phyloP scores from a whole-genome alignment of 1,284 basidiomycete genomes.

The Puccinia polysora region DNA sequence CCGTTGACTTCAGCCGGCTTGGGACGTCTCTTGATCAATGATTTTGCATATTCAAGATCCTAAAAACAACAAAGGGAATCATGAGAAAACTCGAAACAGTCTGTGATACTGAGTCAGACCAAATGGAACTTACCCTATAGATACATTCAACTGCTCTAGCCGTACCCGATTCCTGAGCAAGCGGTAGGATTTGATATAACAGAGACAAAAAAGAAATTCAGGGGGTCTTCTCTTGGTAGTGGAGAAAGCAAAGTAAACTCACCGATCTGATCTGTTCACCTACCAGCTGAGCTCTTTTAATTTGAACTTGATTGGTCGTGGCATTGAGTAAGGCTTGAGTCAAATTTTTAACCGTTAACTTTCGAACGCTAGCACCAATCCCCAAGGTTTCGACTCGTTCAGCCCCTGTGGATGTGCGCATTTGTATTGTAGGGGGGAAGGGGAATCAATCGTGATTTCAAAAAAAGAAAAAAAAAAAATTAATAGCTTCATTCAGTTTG shows the following conservation, averaged over 20 bases:
- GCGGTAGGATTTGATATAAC: background rate
- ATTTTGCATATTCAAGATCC: constrained; percentile 50
- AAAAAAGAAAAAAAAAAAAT: constrained; percentile 75
- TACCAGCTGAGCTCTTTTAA: constrained; percentile 71
- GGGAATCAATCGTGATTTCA: background rate
- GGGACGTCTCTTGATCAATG: constrained; percentile 46
- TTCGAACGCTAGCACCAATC: constrained; percentile 67
- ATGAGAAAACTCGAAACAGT: background rate
- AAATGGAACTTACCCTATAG: constrained; percentile 44
- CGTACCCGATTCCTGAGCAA: constrained; percentile 48
- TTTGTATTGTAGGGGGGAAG: too few relatives aligned
- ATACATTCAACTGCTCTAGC: constrained; percentile 50
- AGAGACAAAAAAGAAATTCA: background rate
- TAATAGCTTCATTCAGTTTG: constrained; percentile 63
- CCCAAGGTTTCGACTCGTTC: constrained; percentile 69
- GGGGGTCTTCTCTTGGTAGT: too few relatives aligned
- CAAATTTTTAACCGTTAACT: constrained; percentile 72
- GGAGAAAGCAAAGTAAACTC: background rate
- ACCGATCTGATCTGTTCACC: constrained; percentile 72
- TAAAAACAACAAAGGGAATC: background rate
- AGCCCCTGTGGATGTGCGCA: too few relatives aligned
- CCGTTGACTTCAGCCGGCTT: background rate
- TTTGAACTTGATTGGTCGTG: constrained; percentile 80
- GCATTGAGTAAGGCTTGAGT: constrained; percentile 72
- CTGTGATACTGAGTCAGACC: background rate